These are phyloP conservation scores for Oryza glaberrima DNA, from an alignment of 176 grass and related monocot genomes.

Conservation along the genomic window DNA sequence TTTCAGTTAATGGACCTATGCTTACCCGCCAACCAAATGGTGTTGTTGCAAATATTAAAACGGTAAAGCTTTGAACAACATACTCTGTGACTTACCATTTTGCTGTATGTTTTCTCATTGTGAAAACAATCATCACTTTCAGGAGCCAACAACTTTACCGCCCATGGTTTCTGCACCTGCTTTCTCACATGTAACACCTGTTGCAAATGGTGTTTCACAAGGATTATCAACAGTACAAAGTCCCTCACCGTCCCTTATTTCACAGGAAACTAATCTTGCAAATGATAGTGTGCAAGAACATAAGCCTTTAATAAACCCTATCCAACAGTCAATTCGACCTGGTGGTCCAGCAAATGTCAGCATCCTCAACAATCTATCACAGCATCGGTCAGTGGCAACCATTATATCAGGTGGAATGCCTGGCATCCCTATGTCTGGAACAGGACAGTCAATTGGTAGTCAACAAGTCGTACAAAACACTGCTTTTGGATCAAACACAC, in stretches of 20 bases:
- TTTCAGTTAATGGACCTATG: constrained; percentile 62
- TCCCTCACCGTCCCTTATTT: constrained; percentile 77
- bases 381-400: constrained; percentile 58
- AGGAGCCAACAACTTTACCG: constrained; percentile 68
- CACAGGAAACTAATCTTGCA: constrained; percentile 71
- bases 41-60: constrained; percentile 62
- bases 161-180: constrained; percentile 59
- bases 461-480: constrained; percentile 69
- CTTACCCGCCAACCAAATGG: constrained; percentile 54
- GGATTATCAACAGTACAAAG: constrained; percentile 63
- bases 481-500: constrained; percentile 61
- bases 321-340: constrained; percentile 66
- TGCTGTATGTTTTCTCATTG: constrained; percentile 19
- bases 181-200: constrained; percentile 60
- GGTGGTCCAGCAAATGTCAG: constrained; percentile 73
- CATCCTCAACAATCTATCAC: constrained; percentile 86
- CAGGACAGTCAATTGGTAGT: constrained; percentile 54
- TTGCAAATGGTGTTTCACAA: constrained; percentile 72
- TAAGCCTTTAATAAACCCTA: constrained; percentile 73
- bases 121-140: constrained; percentile 28
- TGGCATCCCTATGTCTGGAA: constrained; percentile 73
- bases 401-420: constrained; percentile 87
- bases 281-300: constrained; percentile 83
- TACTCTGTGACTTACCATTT: constrained; percentile 17
- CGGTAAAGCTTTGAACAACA: constrained; percentile 52